Conservation (phyloP, 1,284 basidiomycete species). For the Tilletia walkeri region DNA sequence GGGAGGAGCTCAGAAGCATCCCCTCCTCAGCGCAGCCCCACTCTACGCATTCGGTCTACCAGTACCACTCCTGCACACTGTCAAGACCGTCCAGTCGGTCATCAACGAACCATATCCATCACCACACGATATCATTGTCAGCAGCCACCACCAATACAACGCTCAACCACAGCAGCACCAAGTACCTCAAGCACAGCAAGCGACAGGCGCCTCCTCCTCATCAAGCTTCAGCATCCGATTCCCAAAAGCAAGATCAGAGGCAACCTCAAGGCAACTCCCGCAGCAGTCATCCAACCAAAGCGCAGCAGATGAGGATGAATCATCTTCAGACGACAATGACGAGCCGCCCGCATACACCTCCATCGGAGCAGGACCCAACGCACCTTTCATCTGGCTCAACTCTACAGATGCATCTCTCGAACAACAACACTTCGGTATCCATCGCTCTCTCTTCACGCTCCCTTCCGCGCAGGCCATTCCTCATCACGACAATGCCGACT, state of each 20-base stretch:
- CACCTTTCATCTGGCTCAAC: slow-evolving; percentile 11
- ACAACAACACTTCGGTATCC: not conserved
- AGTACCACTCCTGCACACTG: slow-evolving; percentile 21
- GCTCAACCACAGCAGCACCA: slow-evolving; percentile 14
- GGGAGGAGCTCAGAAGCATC: not conserved
- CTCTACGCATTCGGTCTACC: slow-evolving; percentile 45
- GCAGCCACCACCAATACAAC: slow-evolving; percentile 18
- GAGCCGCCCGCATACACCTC: not conserved
- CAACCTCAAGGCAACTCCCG: too few relatives aligned
- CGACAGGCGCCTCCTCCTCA: slow-evolving; percentile 16
- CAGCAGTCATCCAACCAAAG: too few relatives aligned
- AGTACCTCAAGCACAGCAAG: not conserved
- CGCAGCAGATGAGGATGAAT: not conserved
- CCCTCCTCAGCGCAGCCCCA: slow-evolving; percentile 17
- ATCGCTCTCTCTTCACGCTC: slow-evolving; percentile 14
- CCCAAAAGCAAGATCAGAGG: not conserved
- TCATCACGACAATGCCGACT: not conserved
- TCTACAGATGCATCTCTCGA: not conserved
- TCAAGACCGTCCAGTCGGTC: slow-evolving; percentile 19
- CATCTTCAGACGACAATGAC: not conserved
- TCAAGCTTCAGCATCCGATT: not conserved
- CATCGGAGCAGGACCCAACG: slow-evolving; percentile 10
- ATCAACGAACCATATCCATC: slow-evolving; percentile 10
- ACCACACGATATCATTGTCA: slow-evolving; percentile 24
- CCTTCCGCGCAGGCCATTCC: not conserved